Evolutionary conservation across 352 stramenopile species (phyloP), one percentile per base, ranked within the genome.

Genomic region (Aphanomyces cochlioides): DNA sequence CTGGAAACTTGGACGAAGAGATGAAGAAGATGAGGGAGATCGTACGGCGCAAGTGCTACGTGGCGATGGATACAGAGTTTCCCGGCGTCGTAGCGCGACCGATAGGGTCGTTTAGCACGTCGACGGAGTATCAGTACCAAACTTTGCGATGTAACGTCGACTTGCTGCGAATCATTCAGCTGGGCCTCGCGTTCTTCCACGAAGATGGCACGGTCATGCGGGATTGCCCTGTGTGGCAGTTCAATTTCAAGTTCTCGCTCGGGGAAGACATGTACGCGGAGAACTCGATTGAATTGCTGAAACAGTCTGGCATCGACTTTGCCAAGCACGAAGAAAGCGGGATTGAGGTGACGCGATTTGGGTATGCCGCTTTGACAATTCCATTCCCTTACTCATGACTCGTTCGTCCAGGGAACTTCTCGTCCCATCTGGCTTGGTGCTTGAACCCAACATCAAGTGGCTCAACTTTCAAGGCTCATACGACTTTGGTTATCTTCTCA

Each of bases 41-140:
- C 19, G 93, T 99, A 65, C 89, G 96, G 66, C 92, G 89, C 53
- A 97, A 98, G 75, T 98, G 92, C 53, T 99, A 98, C 80, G 93
- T 99, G 43, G 97, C 97, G 36, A 99, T 99, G 97, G 97, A 99
- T 80, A 99, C 97, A 4, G 97, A 99, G 85, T 99, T 99, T 80
- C 97, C 97, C 6, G 97, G 97, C 56, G 96, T 99, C 15, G 97
- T 99, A 43, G 97, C 97, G 10, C 93, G 97, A 17, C 97, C 97
- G 19, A 97, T 99, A 36, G 96, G 95, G 6, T 98, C 98, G 73
- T 96, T 98, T 72, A 82, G 85, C 56, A 96, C 84, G n/a, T 96
- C 90, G 56, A 90, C 89, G 7, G 96, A 99, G 75, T 99, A 98
- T 83, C 95, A 99, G 80, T 99, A 99, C 85, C 93, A 97, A 79